These are phyloP conservation scores for Tirmania nivea DNA, from an alignment of 495 filamentous ascomycete species.

Conservation along the genomic window DNA sequence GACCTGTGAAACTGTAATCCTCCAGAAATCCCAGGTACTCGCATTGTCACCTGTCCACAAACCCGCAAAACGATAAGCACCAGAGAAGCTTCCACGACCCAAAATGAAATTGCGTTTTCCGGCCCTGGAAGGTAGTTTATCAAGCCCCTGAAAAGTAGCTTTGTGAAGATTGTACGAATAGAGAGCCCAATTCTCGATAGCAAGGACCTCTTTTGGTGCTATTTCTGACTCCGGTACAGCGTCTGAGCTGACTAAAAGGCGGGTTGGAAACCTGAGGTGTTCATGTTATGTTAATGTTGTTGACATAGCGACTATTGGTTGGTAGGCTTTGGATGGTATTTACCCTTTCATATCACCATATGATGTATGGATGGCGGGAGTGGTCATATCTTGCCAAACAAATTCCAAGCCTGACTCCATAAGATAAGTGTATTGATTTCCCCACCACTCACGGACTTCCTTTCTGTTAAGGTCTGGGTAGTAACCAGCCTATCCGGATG, in stretches of 20 bases:
- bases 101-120: constrained; percentile 21
- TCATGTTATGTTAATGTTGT: background rate
- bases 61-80: constrained; percentile 20
- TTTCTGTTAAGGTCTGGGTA: constrained; percentile 20
- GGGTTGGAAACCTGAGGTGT: constrained; percentile 6
- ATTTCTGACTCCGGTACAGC: background rate
- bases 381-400: constrained; percentile 24
- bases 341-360: constrained; percentile 21
- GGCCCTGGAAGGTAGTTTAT: constrained; percentile 8
- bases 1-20: constrained; percentile 20
- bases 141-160: constrained; percentile 16
- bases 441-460: constrained; percentile 18
- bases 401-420: constrained; percentile 20
- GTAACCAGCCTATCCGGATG: constrained; percentile 7
- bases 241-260: constrained; percentile 11
- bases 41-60: constrained; percentile 22
- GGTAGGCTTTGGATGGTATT: background rate
- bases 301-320: background rate
- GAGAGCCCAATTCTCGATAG: constrained; percentile 21
- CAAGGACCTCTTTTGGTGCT: constrained; percentile 1
- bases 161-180: constrained; percentile 22
- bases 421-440: constrained; percentile 19
- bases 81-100: constrained; percentile 20
- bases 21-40: constrained; percentile 21
- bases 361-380: constrained; percentile 11